phyloP scores from a whole-genome alignment of 2,329 filamentous ascomycete genomes.

The Fusarium sp. region DNA sequence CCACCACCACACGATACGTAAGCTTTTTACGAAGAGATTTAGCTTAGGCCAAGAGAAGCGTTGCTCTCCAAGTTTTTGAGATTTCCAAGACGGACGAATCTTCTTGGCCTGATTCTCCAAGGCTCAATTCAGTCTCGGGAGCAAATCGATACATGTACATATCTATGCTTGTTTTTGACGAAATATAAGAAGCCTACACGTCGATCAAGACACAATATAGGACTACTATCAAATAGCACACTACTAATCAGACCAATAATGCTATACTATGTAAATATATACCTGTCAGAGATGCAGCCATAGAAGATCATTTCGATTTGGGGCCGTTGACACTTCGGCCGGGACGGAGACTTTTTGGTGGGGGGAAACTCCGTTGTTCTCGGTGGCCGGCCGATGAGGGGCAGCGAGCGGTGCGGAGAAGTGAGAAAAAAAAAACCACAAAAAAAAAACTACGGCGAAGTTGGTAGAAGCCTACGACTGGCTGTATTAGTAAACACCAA shows the following conservation, averaged over 20 bases:
- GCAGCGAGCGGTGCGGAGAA: constrained; percentile 33
- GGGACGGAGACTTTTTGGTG: constrained; percentile 6
- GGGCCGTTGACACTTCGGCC: constrained; percentile 2
- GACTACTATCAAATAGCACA: background rate
- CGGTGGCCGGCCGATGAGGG: constrained; percentile 31
- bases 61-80: background rate
- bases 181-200: background rate
- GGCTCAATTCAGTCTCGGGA: background rate
- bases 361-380: constrained; percentile 22
- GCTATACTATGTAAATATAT: background rate
- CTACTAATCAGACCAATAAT: too few species aligned
- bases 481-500: constrained; percentile 32
- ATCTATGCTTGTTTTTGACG: background rate
- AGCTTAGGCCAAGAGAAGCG: background rate
- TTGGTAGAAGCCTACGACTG: constrained; percentile 20
- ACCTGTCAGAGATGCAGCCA: background rate
- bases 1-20: background rate
- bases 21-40: background rate
- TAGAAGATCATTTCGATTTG: background rate
- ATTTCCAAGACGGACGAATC: background rate
- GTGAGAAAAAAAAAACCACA: constrained; percentile 3
- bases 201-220: background rate
- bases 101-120: background rate
- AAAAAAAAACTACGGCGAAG: constrained; percentile 25
- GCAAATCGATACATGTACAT: background rate